Evolutionary conservation across 495 filamentous ascomycete genomes (phyloP).

Genomic region (Aspergillus kassunensis): DNA sequence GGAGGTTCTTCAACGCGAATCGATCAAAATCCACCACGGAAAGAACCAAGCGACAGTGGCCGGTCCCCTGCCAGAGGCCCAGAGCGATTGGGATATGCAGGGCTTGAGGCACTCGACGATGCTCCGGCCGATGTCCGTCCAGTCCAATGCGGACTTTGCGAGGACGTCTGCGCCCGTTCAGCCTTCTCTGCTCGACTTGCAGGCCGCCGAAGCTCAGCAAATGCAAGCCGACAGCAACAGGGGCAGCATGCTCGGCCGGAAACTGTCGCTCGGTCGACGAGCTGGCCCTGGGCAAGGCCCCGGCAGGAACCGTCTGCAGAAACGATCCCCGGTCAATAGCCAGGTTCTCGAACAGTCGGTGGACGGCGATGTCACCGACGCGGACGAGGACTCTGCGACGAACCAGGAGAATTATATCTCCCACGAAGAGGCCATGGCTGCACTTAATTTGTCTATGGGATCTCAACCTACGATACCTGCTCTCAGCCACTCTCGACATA

Average conservation of each 20-base stretch:
- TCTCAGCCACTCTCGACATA: too few species aligned
- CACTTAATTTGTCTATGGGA: slow-evolving; percentile 7
- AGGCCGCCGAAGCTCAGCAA: too few species aligned
- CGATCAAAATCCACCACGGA: slow-evolving; percentile 40
- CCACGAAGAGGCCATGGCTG: neutral
- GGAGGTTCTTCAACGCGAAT: slow-evolving; percentile 54
- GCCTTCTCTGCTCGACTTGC: too few species aligned
- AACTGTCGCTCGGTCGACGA: neutral
- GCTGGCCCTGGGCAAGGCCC: neutral
- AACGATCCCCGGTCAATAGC: neutral
- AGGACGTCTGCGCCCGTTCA: too few species aligned
- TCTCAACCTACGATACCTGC: neutral
- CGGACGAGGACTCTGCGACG: neutral
- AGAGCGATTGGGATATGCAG: slow-evolving; percentile 3
- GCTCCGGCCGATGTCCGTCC: neutral
- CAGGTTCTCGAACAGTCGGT: neutral
- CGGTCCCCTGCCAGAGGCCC: slow-evolving; percentile 4
- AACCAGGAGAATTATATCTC: neutral
- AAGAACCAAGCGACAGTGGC: slow-evolving; percentile 33
- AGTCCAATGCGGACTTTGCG: too few species aligned
- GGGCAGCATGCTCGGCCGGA: too few species aligned
- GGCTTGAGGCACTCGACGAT: neutral
- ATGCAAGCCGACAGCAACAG: too few species aligned
- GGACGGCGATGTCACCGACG: neutral
- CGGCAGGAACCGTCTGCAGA: neutral